Evolutionary conservation across 1,284 basidiomycete species (phyloP).

Genomic region (Xerocomus nothofagi): DNA sequence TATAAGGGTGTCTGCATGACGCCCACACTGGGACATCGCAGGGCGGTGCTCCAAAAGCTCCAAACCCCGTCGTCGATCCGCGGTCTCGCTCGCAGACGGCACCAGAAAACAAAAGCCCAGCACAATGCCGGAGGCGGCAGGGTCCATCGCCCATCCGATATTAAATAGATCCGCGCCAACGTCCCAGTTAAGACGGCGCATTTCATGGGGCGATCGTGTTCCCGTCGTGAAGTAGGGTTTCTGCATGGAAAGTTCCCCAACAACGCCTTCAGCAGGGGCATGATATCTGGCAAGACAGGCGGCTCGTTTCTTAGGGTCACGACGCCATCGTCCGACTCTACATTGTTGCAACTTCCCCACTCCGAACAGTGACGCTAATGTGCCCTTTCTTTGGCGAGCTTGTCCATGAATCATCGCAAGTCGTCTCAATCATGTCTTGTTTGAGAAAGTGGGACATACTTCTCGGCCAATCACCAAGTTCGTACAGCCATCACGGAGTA

Average conservation of each 20-base stretch:
- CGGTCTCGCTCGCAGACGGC: slow-evolving; percentile 14
- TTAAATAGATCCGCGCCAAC: slow-evolving; percentile 78
- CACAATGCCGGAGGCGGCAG: slow-evolving; percentile 68
- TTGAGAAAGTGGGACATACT: no score
- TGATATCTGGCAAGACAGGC: slow-evolving; percentile 20
- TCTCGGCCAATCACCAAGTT: no score
- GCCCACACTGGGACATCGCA: slow-evolving; percentile 62
- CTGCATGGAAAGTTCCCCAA: slow-evolving; percentile 46
- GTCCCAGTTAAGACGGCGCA: slow-evolving; percentile 60
- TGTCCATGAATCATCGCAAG: no score
- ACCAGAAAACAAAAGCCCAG: slow-evolving; percentile 76
- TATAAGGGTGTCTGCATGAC: slow-evolving; percentile 46
- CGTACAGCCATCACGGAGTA: no score
- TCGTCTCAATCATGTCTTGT: no score
- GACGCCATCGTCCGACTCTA: no score
- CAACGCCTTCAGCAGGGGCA: slow-evolving; percentile 55
- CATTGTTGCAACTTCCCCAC: no score
- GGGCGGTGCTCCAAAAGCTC: slow-evolving; percentile 77
- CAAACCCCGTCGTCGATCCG: slow-evolving; percentile 41
- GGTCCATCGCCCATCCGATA: slow-evolving; percentile 63
- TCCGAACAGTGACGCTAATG: no score
- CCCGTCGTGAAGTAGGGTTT: slow-evolving; percentile 68
- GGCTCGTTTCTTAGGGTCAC: neutral
- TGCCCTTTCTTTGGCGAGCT: no score
- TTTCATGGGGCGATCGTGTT: slow-evolving; percentile 66